Evolutionary conservation across 2,329 filamentous ascomycete species (phyloP), one percentile per base, ranked within the genome.

Genomic region (Botrytis porri): DNA sequence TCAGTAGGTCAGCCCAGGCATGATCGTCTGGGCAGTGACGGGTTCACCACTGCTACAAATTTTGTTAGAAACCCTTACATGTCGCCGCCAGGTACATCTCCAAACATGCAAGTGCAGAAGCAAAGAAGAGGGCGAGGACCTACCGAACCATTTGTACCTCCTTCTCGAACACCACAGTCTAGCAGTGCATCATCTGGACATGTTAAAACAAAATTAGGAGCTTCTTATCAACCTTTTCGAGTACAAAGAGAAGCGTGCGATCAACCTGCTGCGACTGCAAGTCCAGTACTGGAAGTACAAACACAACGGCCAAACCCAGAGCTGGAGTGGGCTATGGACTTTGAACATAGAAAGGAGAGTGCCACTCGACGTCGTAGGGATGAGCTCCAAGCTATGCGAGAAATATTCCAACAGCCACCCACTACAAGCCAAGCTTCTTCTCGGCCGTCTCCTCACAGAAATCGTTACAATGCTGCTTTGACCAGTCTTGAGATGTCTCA

Each of bases 301-400:
- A 20, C 39, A 72, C 48, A 67, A 25, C 39, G 48, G 22, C 18
- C 41, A 73, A 74, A 77, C 48, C 29, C 70, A 16, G 77, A 80
- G 59, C 74, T 81, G 61, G 74, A 75, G n/a, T 80, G 77, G 77
- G 76, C 79, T 63, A 79, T 81, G 77, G 78, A 80, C 32, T 81
- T 77, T 63, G 80, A 81, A 61, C 71, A 77, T 32, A 76, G 80
- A 32, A 81, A 81, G 71, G 78, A 78, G 63, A 59, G 72, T 51
- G 78, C 77, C 25, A 81, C 75, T 57, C 78, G 76, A 39, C 75
- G 73, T n/a, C 77, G 75, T 37, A 77, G 79, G 6, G 73, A 79
- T 41, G 75, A 81, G 54, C 69, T 77, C 59, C 75, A 75, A 39
- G 64, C 65, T 39, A 69, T 71, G n/a, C 73, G 73, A 48, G 73